Evolutionary conservation across 2,329 filamentous ascomycete species (phyloP).

Genomic region (Aspergillus awamori): DNA sequence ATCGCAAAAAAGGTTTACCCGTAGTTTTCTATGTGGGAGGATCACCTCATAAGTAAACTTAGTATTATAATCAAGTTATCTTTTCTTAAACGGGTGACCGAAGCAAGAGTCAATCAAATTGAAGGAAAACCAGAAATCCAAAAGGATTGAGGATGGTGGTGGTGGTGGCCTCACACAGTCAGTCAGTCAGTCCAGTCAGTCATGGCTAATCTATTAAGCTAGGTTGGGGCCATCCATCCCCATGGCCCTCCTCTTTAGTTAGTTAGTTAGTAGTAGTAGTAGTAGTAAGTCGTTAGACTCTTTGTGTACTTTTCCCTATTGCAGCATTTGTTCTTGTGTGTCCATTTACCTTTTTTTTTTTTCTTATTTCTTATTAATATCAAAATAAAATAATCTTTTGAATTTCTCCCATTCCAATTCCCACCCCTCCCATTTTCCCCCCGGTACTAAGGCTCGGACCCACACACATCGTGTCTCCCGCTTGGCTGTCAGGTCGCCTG

Average conservation of each 20-base stretch:
- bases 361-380: not conserved
- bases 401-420: not conserved
- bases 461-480: conserved; percentile 26
- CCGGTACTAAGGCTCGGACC: conserved; percentile 15
- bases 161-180: not conserved
- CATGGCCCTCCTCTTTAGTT: not conserved
- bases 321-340: not conserved
- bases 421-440: not conserved
- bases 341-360: not conserved
- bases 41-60: too few species aligned
- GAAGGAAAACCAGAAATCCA: not conserved
- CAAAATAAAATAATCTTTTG: not conserved
- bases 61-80: too few species aligned
- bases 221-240: not conserved
- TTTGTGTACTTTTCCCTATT: too few species aligned
- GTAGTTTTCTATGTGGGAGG: too few species aligned
- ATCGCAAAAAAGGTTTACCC: not conserved
- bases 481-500: conserved; percentile 21
- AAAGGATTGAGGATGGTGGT: not conserved
- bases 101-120: not conserved
- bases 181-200: not conserved
- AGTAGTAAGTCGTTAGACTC: too few species aligned
- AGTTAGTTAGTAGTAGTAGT: too few species aligned
- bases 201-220: not conserved
- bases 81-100: not conserved